Conservation (phyloP, 2,329 filamentous ascomycete species). For the Pestalotiopsis sp. region DNA sequence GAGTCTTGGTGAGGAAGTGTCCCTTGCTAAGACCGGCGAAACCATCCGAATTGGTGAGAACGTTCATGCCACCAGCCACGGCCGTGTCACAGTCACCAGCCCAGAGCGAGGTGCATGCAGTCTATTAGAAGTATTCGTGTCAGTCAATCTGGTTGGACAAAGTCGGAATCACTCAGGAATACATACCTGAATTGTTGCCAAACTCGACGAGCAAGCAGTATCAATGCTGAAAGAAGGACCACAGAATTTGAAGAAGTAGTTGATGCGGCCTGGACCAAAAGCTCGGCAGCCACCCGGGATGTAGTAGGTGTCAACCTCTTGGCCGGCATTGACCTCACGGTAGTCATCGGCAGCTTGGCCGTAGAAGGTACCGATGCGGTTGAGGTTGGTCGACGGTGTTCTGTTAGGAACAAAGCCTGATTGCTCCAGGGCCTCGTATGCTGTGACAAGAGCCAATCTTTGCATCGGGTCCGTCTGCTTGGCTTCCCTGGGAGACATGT, state of each 20-base stretch:
- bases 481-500: conserved; percentile 12
- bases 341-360: conserved; percentile 77
- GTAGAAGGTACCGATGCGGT: conserved; percentile 70
- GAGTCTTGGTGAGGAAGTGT: conserved; percentile 60
- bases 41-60: conserved; percentile 67
- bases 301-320: conserved; percentile 65
- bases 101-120: conserved; percentile 57
- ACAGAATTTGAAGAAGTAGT: conserved; percentile 77
- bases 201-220: conserved; percentile 75
- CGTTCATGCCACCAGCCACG: conserved; percentile 65
- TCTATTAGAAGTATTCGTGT: background rate
- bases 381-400: conserved; percentile 59
- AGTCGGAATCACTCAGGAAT: background rate
- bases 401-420: conserved; percentile 65
- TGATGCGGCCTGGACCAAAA: conserved; percentile 61
- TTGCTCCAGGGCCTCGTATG: conserved; percentile 72
- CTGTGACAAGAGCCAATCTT: conserved; percentile 64
- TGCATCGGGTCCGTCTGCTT: conserved; percentile 70
- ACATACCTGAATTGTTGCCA: conserved; percentile 67
- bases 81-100: conserved; percentile 67
- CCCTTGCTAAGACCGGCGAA: conserved; percentile 65
- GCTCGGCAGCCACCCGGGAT: conserved; percentile 46
- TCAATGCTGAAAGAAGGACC: conserved; percentile 74
- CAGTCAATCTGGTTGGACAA: background rate
- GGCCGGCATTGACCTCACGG: conserved; percentile 72